Conservation (phyloP, 108 stramenopile species). For the Epipyxis sp. region DNA sequence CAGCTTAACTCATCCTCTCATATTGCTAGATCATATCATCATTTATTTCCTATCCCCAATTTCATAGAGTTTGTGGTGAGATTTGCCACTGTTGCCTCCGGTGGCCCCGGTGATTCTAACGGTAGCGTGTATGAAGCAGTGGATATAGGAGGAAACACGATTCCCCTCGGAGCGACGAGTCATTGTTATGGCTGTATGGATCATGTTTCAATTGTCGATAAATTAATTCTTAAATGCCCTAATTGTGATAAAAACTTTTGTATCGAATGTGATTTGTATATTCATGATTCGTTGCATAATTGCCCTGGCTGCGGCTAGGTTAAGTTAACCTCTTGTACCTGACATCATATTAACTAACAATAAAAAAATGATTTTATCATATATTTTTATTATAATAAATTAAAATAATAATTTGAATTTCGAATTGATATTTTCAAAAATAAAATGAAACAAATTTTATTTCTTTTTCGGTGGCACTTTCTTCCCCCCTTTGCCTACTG, state of each 20-base stretch:
- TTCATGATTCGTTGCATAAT: conserved; percentile 84
- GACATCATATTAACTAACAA: too few species aligned
- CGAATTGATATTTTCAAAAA: too few species aligned
- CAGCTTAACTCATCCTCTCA: conserved; percentile 77
- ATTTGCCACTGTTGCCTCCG: not conserved
- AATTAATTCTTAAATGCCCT: conserved; percentile 72
- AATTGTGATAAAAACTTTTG: conserved; percentile 76
- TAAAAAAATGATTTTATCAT: too few species aligned
- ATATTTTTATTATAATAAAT: too few species aligned
- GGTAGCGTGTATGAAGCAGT: not conserved
- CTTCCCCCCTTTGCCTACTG: too few species aligned
- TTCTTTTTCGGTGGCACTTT: too few species aligned
- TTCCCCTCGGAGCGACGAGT: not conserved
- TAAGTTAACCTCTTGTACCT: too few species aligned
- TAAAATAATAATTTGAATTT: too few species aligned
- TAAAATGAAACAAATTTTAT: too few species aligned
- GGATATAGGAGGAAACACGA: not conserved
- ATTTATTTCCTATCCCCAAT: conserved; percentile 79
- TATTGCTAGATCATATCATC: conserved; percentile 80
- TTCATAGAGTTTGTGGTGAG: conserved; percentile 60
- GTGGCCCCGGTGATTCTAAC: not conserved
- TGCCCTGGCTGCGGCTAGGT: conserved; percentile 86
- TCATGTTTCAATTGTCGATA: not conserved
- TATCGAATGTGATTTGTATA: conserved; percentile 74
- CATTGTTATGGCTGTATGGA: not conserved